Evolutionary conservation across 1,139 yeast species (phyloP), one percentile per base, ranked within the genome.

Genomic region (Maudiozyma humilis): DNA sequence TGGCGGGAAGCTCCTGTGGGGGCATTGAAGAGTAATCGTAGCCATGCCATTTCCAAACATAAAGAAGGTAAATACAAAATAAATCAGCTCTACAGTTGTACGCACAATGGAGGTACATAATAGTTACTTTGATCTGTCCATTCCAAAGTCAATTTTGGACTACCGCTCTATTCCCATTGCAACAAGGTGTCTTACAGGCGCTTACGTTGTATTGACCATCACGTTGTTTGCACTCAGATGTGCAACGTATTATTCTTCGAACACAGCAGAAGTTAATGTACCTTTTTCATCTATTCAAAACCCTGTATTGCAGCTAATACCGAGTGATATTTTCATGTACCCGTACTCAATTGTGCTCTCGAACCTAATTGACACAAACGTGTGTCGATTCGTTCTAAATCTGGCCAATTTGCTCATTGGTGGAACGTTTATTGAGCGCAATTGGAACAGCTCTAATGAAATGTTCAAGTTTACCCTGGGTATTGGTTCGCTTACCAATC

Each of bases 331-430:
- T 0, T 57, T 81, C 3, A 65, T 65, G 46, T 73, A 77, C 50
- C 95, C 95, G 4, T 83, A 94, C 89, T 85, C 85, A 1, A 53
- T 86, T n/a, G 55, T 79, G 30, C 75, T 85, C 2, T 72, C 93
- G 0, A 73, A 85, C 15, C 83, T 85, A 61, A 79, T 86, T 2
- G 95, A 87, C 57, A 72, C 75, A 25, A 67, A 78, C 16, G 44
- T 81, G 1, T 54, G 79, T 49, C 70, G 76, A 34, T 73, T 78
- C 47, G 12, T 74, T 4, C 47, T 76, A 4, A 75, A 86, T 1
- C 57, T 72, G 5, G 51, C 68, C 1, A 69, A 82, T 10, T 62
- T 85, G 44, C 68, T 69, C 37, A 67, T 77, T 40, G 79, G 86
- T 23, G 76, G 77, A 12, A 58, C 70, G 34, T 75, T 71, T 51